phyloP scores from a whole-genome alignment of 73 alveolate genomes.

The Paramecium primaurelia region DNA sequence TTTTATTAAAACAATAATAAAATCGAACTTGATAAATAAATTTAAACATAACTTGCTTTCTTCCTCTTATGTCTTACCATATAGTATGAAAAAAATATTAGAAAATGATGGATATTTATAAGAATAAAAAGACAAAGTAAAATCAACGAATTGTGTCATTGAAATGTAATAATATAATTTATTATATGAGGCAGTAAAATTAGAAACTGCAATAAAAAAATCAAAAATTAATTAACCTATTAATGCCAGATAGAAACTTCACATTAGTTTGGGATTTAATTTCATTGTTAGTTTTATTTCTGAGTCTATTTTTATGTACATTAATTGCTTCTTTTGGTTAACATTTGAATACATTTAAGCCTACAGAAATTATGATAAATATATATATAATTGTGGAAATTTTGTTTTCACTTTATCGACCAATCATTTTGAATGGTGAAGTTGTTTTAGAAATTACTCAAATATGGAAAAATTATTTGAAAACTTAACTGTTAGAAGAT shows the following conservation, averaged over 20 bases:
- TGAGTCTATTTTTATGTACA: not conserved
- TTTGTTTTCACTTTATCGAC: not conserved
- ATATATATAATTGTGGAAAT: not conserved
- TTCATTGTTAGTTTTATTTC: not conserved
- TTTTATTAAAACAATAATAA: not conserved
- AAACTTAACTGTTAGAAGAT: not conserved
- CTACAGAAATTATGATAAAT: not conserved
- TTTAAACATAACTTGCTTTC: not conserved
- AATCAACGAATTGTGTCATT: not conserved
- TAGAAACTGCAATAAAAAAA: not conserved
- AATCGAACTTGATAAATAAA: not conserved
- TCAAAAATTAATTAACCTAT: not conserved
- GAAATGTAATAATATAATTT: not conserved
- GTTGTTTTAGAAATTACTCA: not conserved
- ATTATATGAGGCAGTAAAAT: not conserved
- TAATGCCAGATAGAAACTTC: not conserved
- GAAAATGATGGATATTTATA: not conserved
- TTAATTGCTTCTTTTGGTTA: not conserved
- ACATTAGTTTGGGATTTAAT: not conserved
- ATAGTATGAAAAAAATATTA: not conserved
- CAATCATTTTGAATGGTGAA: not conserved
- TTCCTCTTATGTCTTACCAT: not conserved
- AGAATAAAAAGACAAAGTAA: not conserved
- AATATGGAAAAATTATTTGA: not conserved
- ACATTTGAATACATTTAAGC: not conserved